These are phyloP conservation scores for Phytomonas francai DNA, from an alignment of 208 protist genomes.

Conservation along the genomic window DNA sequence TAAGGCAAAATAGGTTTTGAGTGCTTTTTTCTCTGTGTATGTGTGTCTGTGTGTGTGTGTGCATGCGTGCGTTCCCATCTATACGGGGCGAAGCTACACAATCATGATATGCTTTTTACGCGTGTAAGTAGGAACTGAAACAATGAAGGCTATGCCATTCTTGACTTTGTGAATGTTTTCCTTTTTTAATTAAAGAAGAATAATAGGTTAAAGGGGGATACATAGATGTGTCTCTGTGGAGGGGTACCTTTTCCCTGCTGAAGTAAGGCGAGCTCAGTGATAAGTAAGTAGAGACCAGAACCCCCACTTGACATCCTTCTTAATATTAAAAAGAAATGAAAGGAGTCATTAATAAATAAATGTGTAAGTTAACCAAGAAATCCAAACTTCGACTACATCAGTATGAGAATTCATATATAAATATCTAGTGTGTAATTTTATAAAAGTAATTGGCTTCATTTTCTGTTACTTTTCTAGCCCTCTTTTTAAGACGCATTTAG, in stretches of 20 bases:
- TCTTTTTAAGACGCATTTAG: neutral
- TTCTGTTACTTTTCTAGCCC: neutral
- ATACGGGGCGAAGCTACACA: neutral
- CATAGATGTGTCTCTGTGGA: too few relatives aligned
- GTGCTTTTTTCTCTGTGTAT: neutral
- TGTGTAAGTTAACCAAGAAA: neutral
- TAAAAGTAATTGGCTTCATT: neutral
- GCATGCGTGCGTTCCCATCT: neutral
- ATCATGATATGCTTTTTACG: neutral
- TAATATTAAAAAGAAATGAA: neutral
- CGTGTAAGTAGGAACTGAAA: neutral
- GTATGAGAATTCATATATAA: neutral
- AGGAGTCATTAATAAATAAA: neutral
- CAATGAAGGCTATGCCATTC: neutral
- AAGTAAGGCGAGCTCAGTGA: neutral
- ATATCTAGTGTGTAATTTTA: neutral
- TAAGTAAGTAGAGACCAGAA: neutral
- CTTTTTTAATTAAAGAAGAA: neutral
- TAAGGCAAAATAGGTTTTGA: neutral
- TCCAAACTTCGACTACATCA: neutral
- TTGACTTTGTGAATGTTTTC: neutral
- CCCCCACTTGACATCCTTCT: neutral
- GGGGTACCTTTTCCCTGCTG: neutral
- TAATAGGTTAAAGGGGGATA: neutral
- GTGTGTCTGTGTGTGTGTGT: too few relatives aligned